Percentiles rank a stretch among this genome's conserved stretches.
Conservation (phyloP, 805 yeast species). For the Wickerhamiella parazyma region DNA sequence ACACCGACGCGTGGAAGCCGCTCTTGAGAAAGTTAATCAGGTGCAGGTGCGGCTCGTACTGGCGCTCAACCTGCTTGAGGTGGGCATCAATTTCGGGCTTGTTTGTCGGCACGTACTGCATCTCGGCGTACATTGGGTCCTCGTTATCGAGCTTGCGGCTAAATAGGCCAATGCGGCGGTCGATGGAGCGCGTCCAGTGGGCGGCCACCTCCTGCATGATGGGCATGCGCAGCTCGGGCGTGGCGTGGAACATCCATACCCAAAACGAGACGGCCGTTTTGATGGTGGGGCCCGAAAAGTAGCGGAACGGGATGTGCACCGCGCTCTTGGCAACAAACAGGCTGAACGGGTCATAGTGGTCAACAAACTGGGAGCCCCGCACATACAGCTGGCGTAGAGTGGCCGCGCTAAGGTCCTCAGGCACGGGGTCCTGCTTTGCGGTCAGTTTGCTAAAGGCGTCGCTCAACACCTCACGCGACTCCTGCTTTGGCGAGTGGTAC, state of each 20-base stretch:
- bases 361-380: slow-evolving; percentile 8
- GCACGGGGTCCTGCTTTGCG: slow-evolving; percentile 2
- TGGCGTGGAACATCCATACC: slow-evolving; percentile 62
- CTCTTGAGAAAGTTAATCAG: slow-evolving; percentile 58
- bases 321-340: slow-evolving; percentile 19
- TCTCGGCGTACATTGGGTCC: slow-evolving; percentile 49
- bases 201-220: slow-evolving; percentile 55
- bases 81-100: slow-evolving; percentile 40
- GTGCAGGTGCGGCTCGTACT: slow-evolving; percentile 53
- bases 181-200: slow-evolving; percentile 56
- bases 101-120: slow-evolving; percentile 86
- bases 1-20: slow-evolving; percentile 64
- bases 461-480: background rate
- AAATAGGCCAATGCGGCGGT: slow-evolving; percentile 49
- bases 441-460: background rate
- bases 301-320: slow-evolving; percentile 47
- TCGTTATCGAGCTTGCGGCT: slow-evolving; percentile 39
- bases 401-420: background rate
- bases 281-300: slow-evolving; percentile 47
- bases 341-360: slow-evolving; percentile 7
- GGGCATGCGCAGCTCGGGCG: slow-evolving; percentile 42
- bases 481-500: background rate
- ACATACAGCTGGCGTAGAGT: slow-evolving; percentile 8
- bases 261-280: slow-evolving; percentile 61
- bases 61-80: slow-evolving; percentile 36